A percentile compares a stretch with the other conserved stretches of the same genome.
Evolutionary conservation across 371 early-diverging fungal genomes (phyloP).

Genomic region (Mortierella sp.): DNA sequence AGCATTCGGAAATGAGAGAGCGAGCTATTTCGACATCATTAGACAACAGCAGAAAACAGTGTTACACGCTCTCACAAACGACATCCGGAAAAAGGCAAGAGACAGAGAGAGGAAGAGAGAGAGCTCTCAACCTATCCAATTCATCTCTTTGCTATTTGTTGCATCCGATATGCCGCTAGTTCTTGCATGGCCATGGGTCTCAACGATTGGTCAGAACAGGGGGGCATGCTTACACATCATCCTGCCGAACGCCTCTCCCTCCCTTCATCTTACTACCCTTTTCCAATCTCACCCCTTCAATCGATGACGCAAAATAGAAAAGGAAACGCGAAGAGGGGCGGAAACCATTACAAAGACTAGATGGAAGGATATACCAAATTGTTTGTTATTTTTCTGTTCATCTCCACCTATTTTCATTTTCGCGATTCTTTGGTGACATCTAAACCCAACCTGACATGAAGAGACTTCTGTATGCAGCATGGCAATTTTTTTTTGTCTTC

Average conservation of each 20-base stretch:
- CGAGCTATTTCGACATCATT: not conserved
- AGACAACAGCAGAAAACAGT: not conserved
- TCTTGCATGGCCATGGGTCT: conserved; percentile 2
- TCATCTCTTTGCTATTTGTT: not conserved
- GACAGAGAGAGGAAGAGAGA: not conserved
- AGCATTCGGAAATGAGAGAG: not conserved
- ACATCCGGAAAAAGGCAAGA: not conserved
- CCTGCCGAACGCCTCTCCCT: not conserved
- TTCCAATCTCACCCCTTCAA: not conserved
- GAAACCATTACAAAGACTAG: not conserved
- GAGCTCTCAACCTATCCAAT: not conserved
- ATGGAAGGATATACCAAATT: not conserved
- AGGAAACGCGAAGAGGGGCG: not conserved
- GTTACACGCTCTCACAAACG: not conserved
- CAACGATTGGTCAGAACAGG: not conserved
- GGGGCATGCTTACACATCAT: conserved; percentile 9
- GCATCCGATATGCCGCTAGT: not conserved
- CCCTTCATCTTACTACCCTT: not conserved
- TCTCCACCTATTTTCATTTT: not conserved
- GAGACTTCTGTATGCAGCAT: not conserved
- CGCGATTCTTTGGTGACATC: not conserved
- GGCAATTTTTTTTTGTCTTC: not conserved
- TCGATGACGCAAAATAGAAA: too few relatives aligned
- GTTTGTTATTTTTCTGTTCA: not conserved
- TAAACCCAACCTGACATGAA: not conserved